These are phyloP conservation scores for Scalesia atractyloides DNA, from an alignment of 129 eudicot species.

Conservation along the genomic window DNA sequence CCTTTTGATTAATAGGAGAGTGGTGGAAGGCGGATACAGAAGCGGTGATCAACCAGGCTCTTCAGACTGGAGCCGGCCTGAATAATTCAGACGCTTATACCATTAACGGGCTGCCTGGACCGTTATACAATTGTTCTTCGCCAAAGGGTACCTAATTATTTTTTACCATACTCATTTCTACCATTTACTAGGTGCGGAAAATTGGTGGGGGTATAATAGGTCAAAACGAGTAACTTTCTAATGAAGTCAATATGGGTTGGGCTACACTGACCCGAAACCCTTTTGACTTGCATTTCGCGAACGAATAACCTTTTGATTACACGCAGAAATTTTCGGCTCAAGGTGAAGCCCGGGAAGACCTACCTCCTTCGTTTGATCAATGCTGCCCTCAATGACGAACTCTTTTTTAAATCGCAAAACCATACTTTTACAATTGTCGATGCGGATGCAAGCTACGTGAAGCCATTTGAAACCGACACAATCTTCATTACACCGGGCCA, in stretches of 20 bases:
- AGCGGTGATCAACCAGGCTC: constrained; percentile 71
- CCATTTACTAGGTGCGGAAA: background rate
- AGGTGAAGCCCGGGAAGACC: constrained; percentile 45
- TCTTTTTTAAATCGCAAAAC: constrained; percentile 47
- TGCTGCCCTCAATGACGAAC: constrained; percentile 48
- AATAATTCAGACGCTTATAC: constrained; percentile 68
- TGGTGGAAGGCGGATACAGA: constrained; percentile 76
- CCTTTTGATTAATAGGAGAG: constrained; percentile 43
- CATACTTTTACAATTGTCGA: constrained; percentile 56
- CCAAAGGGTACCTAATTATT: constrained; percentile 2
- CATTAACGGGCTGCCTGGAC: constrained; percentile 69
- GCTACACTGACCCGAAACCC: background rate
- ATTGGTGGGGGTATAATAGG: background rate
- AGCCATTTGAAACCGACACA: constrained; percentile 44
- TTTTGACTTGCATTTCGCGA: background rate
- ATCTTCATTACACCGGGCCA: constrained; percentile 43
- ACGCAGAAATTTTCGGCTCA: constrained; percentile 39
- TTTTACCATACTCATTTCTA: background rate
- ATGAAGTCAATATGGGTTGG: background rate
- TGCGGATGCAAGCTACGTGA: constrained; percentile 44
- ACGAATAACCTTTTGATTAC: background rate
- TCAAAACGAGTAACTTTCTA: background rate
- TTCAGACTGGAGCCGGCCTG: constrained; percentile 68
- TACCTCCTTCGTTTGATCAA: constrained; percentile 46
- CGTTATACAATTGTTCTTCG: constrained; percentile 65